Conservation (phyloP, 768 basidiomycete genomes). For the Pisolithus albus region DNA sequence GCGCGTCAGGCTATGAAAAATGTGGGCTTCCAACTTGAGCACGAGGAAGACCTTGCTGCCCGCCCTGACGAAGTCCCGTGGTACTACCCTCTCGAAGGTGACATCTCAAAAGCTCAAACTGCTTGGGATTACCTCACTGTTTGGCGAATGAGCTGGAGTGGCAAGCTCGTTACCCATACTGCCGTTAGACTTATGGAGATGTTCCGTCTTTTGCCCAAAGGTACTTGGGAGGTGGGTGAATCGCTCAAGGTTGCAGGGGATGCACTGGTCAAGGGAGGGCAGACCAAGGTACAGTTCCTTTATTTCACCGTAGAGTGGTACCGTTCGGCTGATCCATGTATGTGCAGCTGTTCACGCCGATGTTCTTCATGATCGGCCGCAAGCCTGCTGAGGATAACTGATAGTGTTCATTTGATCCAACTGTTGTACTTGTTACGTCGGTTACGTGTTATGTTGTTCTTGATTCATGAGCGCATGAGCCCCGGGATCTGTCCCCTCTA, state of each 20-base stretch:
- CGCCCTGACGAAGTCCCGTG: slow-evolving; percentile 73
- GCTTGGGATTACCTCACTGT: slow-evolving; percentile 85
- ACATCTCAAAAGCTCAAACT: slow-evolving; percentile 88
- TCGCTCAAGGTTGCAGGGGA: slow-evolving; percentile 74
- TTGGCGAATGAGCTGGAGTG: slow-evolving; percentile 86
- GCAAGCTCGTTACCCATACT: slow-evolving; percentile 77
- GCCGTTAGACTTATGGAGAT: slow-evolving; percentile 71
- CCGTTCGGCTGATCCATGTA: neutral
- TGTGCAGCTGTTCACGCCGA: slow-evolving; percentile 75
- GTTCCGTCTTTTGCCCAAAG: slow-evolving; percentile 80
- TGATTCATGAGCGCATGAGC: neutral
- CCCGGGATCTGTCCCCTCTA: neutral
- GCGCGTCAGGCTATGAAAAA: slow-evolving; percentile 71
- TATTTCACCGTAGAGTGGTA: neutral
- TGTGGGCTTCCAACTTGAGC: slow-evolving; percentile 83
- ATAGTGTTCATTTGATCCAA: neutral
- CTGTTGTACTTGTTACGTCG: too few relatives aligned
- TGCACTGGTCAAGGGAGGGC: slow-evolving; percentile 77
- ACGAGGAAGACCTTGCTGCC: slow-evolving; percentile 92
- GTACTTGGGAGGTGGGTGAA: slow-evolving; percentile 87
- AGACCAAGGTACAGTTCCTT: slow-evolving; percentile 60
- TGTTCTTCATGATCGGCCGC: slow-evolving; percentile 65
- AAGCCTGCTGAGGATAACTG: slow-evolving; percentile 34
- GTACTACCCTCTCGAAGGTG: slow-evolving; percentile 98
- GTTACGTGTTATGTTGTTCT: neutral